A percentile compares a stretch with the other conserved stretches of the same genome.
These are phyloP conservation scores for Saccharum hybrid DNA, from an alignment of 202 grass and related monocot species.

Conservation along the genomic window DNA sequence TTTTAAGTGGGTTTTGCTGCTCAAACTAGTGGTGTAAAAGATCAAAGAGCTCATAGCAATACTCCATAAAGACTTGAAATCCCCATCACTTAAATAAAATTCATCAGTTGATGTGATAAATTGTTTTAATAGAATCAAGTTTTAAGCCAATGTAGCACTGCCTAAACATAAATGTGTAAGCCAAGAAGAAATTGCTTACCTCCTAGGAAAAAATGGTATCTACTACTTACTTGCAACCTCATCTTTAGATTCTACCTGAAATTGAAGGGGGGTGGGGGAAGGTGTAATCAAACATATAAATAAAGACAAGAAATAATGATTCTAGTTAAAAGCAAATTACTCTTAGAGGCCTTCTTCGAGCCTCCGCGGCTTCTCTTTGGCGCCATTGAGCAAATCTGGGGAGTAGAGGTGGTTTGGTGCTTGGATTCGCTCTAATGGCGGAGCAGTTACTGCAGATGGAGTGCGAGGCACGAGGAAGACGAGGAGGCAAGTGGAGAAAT, in stretches of 20 bases:
- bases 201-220: conserved; percentile 37
- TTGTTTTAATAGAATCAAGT: neutral
- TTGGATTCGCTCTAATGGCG: too few relatives aligned
- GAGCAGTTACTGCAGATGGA: too few relatives aligned
- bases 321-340: conserved; percentile 24
- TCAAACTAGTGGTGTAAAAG: neutral
- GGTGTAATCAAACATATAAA: conserved; percentile 32
- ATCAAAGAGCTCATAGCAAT: neutral
- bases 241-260: conserved; percentile 57
- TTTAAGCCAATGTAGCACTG: conserved; percentile 9
- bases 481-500: too few relatives aligned
- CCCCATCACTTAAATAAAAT: conserved; percentile 1
- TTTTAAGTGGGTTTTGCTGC: neutral
- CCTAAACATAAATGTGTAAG: neutral
- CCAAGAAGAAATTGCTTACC: conserved; percentile 39
- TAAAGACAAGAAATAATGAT: neutral
- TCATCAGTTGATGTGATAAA: neutral
- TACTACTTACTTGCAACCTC: conserved; percentile 52
- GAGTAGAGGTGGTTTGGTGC: too few relatives aligned
- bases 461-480: too few relatives aligned
- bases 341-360: neutral
- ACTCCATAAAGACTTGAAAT: conserved; percentile 11
- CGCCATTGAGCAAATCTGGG: too few relatives aligned
- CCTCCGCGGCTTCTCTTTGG: too few relatives aligned
- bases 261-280: conserved; percentile 8